Percentiles rank a stretch among this genome's conserved stretches.
phyloP scores from a whole-genome alignment of 805 yeast species.

The Candida odintsovae region DNA sequence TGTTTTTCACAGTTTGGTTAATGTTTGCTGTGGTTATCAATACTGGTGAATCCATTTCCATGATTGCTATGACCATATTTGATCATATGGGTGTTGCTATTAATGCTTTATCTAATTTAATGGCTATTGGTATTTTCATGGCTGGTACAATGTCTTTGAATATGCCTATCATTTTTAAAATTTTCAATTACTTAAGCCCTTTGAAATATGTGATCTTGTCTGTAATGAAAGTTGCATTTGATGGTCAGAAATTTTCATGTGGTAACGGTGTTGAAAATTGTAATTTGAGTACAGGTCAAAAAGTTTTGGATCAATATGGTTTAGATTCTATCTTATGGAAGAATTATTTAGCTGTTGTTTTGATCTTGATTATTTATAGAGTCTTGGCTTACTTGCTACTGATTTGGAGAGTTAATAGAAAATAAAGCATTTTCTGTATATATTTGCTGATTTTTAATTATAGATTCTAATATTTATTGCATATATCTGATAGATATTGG shows the following conservation, averaged over 20 bases:
- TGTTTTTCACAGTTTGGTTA: constrained; percentile 60
- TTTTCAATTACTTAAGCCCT: constrained; percentile 67
- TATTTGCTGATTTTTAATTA: too few relatives aligned
- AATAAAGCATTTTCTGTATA: background rate
- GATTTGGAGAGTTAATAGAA: background rate
- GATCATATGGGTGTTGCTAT: constrained; percentile 73
- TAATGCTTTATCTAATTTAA: constrained; percentile 55
- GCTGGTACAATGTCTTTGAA: constrained; percentile 73
- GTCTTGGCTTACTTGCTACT: constrained; percentile 6
- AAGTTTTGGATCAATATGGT: constrained; percentile 48
- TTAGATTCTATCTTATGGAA: constrained; percentile 23
- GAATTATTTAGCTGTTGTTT: constrained; percentile 14
- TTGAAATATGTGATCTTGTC: constrained; percentile 62
- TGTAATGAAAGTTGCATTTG: constrained; percentile 53
- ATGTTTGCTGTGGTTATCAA: constrained; percentile 50
- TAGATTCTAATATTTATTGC: too few relatives aligned
- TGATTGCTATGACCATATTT: constrained; percentile 64
- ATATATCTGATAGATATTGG: too few relatives aligned
- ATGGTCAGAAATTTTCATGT: constrained; percentile 47
- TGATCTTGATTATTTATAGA: constrained; percentile 13
- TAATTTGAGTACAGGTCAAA: constrained; percentile 44
- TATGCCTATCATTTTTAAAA: constrained; percentile 64
- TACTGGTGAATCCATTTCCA: constrained; percentile 79
- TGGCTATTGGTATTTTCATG: constrained; percentile 70
- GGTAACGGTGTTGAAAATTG: constrained; percentile 38